Conservation (phyloP, 176 grass and related monocot genomes). For the Melocanna baccifera region DNA sequence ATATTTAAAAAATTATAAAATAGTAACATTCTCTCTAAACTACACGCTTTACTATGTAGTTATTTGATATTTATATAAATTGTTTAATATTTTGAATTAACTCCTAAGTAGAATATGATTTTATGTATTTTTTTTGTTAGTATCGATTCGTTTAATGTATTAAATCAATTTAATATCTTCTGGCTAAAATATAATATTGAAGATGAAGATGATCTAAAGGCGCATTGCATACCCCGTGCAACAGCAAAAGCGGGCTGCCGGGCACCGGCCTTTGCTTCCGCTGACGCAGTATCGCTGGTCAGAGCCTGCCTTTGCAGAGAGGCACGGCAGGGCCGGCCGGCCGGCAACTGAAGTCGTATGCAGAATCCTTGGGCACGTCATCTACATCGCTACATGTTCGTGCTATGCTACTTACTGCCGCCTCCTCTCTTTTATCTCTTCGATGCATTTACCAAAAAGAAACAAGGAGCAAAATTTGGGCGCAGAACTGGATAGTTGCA, state of each 20-base stretch:
- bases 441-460: not conserved
- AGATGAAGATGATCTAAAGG: too few species aligned
- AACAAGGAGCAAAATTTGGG: not conserved
- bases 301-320: not conserved
- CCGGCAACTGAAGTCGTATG: not conserved
- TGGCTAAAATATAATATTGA: too few species aligned
- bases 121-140: too few species aligned
- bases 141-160: too few species aligned
- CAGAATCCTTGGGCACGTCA: constrained; percentile 28
- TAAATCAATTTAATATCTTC: too few species aligned
- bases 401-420: not conserved
- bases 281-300: constrained; percentile 15
- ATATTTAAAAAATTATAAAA: too few species aligned
- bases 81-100: too few species aligned
- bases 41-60: too few species aligned
- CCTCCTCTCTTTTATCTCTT: not conserved
- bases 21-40: too few species aligned
- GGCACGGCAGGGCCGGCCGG: constrained; percentile 8
- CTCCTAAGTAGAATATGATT: too few species aligned
- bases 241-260: constrained; percentile 27
- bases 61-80: too few species aligned
- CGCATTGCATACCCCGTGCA: not conserved
- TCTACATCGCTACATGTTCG: not conserved
- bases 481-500: not conserved
- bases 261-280: constrained; percentile 24